phyloP scores from a whole-genome alignment of 441 rosid species.

The Populus hybrid region DNA sequence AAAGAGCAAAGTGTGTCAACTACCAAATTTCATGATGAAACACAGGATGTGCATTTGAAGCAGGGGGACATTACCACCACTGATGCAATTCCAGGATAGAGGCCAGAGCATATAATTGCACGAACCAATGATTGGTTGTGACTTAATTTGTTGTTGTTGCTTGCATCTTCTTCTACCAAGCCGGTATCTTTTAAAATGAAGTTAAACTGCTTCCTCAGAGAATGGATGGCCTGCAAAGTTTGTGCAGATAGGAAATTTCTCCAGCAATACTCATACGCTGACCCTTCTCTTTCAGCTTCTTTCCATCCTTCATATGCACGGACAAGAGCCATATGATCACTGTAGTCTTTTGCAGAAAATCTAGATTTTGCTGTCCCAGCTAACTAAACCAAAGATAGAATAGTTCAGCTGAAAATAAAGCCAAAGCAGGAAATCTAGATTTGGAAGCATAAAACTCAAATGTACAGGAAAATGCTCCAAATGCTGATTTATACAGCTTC shows the following conservation, averaged over 20 bases:
- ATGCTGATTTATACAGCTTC: conserved; percentile 6
- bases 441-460: not conserved
- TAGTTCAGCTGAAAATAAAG: not conserved
- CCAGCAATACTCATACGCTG: conserved; percentile 98
- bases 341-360: conserved; percentile 96
- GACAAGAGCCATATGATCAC: conserved; percentile 99
- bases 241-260: conserved; percentile 96
- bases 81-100: conserved; percentile 95
- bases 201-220: conserved; percentile 87
- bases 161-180: conserved; percentile 60
- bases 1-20: conserved; percentile 15
- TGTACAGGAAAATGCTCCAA: conserved; percentile 10
- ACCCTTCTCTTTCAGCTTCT: conserved; percentile 94
- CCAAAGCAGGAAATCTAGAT: not conserved
- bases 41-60: conserved; percentile 8
- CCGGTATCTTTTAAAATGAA: conserved; percentile 90
- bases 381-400: conserved; percentile 47
- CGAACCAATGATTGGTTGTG: conserved; percentile 93
- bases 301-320: conserved; percentile 99
- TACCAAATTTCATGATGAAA: conserved; percentile 11
- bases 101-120: conserved; percentile 95
- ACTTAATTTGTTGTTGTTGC: conserved; percentile 74
- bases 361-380: conserved; percentile 97
- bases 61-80: conserved; percentile 64
- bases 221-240: conserved; percentile 96